Base-by-base conservation (phyloP, 2,329 filamentous ascomycete species). In the Ophiocordyceps australis region DNA sequence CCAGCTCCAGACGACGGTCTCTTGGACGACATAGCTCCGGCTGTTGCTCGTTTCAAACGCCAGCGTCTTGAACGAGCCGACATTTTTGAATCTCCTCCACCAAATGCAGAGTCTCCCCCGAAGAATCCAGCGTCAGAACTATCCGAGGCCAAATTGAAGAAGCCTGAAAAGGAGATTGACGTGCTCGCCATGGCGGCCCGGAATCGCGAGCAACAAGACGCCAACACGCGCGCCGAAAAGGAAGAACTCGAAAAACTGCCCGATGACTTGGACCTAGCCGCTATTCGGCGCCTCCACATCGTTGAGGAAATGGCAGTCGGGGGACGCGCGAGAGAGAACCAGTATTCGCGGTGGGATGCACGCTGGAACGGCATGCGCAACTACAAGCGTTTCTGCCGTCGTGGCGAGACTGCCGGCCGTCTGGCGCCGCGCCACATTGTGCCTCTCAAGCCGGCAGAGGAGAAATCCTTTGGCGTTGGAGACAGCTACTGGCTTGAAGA, bases 291-390 rank as follows among this genome's bases (percentile, higher is more conserved):
- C 10, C 55, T 91, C 3, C 76, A 77, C 4, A 68, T 83, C 11
- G 64, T 92, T 2, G 80, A 89, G 41, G 66, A 76, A 34, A 79
- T 92, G 50, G 62, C 76, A 7, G 45, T 94, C 0, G 40, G 38
- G 26, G 32, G 36, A 17, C 44, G 36, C 28, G 47, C 37, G 32
- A 35, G 39, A 33, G 67, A 73, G n/a, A 51, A 57, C 29, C 61
- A 65, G 13, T 46, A 60, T 23, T 56, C 52, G 2, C 63, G 80
- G 21, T 94, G 86, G 85, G 69, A 94, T 36, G 72, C 81, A 1
- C 63, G 62, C 20, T 98, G 89, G 89, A 92, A 94, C 43, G 89
- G 86, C 1, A 65, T 86, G 22, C 86, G 82, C 49, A 95, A 98
- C 43, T 98, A 93, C 55, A 98, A 98, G 48, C 78, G 71, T 38